A percentile compares a stretch with the other conserved stretches of the same genome.
Conservation (phyloP, 331 rosid species). For the Malus hybrid region DNA sequence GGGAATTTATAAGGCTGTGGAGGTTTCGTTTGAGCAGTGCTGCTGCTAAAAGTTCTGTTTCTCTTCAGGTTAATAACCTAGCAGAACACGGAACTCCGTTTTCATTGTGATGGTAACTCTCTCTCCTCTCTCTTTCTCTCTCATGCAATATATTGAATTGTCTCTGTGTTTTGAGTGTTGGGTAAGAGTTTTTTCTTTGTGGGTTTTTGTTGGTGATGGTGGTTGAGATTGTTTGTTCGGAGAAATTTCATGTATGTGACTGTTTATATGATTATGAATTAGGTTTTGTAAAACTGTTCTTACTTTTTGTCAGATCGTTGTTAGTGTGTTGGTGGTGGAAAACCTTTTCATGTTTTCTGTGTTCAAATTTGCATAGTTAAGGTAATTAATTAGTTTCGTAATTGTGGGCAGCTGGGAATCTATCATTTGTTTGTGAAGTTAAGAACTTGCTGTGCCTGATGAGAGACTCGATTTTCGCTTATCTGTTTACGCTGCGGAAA, state of each 20-base stretch:
- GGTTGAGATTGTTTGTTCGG: neutral
- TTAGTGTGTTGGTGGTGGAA: constrained; percentile 8
- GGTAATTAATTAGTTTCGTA: constrained; percentile 8
- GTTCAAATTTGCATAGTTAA: constrained; percentile 7
- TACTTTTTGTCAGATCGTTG: constrained; percentile 1
- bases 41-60: constrained; percentile 23
- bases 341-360: neutral
- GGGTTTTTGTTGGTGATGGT: constrained; percentile 18
- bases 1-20: constrained; percentile 53
- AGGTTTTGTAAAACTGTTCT: constrained; percentile 10
- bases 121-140: neutral
- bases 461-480: neutral
- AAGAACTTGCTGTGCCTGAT: constrained; percentile 26
- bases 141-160: constrained; percentile 4
- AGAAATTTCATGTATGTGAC: constrained; percentile 8
- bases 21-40: constrained; percentile 18
- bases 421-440: constrained; percentile 3
- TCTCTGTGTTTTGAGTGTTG: constrained; percentile 14
- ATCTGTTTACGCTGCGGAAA: constrained; percentile 5
- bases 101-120: constrained; percentile 32
- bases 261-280: neutral
- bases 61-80: constrained; percentile 33
- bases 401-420: constrained; percentile 23
- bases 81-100: constrained; percentile 27
- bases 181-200: constrained; percentile 12